Percentiles rank a stretch among this genome's conserved stretches.
Evolutionary conservation across 192 early-diverging fungal species (phyloP).

Genomic region (Podila horticola): DNA sequence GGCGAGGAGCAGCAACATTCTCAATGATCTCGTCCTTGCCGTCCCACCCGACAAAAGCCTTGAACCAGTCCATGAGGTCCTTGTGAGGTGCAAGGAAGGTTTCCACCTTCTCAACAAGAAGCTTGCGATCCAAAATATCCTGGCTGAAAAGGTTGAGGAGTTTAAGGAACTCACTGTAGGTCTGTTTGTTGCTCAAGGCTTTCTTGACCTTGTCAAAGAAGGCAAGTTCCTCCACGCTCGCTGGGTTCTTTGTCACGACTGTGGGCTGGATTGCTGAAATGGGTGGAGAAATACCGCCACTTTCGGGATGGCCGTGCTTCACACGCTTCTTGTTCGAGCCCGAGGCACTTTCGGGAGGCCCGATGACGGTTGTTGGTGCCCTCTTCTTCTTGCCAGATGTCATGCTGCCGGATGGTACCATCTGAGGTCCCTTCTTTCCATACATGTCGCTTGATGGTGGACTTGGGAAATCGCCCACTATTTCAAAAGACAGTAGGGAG

Average conservation of each 20-base stretch:
- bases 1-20: constrained; percentile 68
- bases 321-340: constrained; percentile 48
- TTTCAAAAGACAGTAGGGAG: background rate
- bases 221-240: constrained; percentile 83
- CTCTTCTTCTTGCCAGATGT: constrained; percentile 46
- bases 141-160: constrained; percentile 94
- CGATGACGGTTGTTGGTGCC: constrained; percentile 19
- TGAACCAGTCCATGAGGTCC: constrained; percentile 97
- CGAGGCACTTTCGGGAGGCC: constrained; percentile 32
- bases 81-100: constrained; percentile 84
- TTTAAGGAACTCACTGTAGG: constrained; percentile 97
- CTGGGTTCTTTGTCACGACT: constrained; percentile 41
- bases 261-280: constrained; percentile 28
- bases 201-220: constrained; percentile 95
- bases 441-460: constrained; percentile 39
- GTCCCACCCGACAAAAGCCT: constrained; percentile 85
- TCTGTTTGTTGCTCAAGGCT: constrained; percentile 85
- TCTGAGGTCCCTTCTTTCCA: constrained; percentile 28
- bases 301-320: constrained; percentile 31
- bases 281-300: constrained; percentile 41
- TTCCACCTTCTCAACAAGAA: constrained; percentile 86
- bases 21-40: constrained; percentile 74
- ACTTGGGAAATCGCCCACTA: constrained; percentile 43
- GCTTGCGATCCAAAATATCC: constrained; percentile 88
- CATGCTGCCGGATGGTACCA: constrained; percentile 9